A percentile compares a stretch with the other conserved stretches of the same genome.
These are phyloP conservation scores for Agarophyton chilense DNA, from an alignment of 23 red algal species.

Conservation along the genomic window DNA sequence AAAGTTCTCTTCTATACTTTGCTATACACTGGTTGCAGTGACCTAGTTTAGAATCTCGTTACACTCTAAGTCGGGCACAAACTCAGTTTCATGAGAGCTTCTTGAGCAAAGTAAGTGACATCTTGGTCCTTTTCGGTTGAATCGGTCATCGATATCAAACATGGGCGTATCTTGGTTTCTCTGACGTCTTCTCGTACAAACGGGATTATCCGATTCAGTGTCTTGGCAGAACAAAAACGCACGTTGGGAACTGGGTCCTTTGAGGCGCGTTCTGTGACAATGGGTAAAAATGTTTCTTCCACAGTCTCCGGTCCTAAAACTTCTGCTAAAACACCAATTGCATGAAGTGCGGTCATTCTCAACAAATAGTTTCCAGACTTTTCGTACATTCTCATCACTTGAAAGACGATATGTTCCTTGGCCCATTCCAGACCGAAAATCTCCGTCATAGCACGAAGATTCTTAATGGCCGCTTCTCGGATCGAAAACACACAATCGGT, in stretches of 20 bases:
- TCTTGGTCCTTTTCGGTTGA: conserved; percentile 83
- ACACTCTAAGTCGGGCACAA: conserved; percentile 33
- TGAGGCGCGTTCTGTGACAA: conserved; percentile 82
- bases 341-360: conserved; percentile 92
- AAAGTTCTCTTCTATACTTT: background rate
- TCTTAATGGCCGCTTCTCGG: conserved; percentile 91
- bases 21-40: conserved; percentile 2
- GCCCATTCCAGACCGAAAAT: conserved; percentile 96
- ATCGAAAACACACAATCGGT: conserved; percentile 94
- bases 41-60: background rate
- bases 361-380: conserved; percentile 88
- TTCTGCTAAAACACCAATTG: conserved; percentile 81
- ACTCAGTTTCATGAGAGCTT: conserved; percentile 74
- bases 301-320: conserved; percentile 70
- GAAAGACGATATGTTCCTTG: conserved; percentile 80
- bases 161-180: conserved; percentile 73
- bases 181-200: conserved; percentile 75
- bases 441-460: conserved; percentile 76
- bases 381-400: conserved; percentile 77
- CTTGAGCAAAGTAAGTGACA: conserved; percentile 87
- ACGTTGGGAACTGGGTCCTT: conserved; percentile 95
- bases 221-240: conserved; percentile 95
- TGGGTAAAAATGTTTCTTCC: conserved; percentile 85
- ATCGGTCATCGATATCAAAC: conserved; percentile 63
- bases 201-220: conserved; percentile 67